Evolutionary conservation across 768 basidiomycete genomes (phyloP), one percentile per base, ranked within the genome.

Genomic region (Brasilioporus rufonigricans): DNA sequence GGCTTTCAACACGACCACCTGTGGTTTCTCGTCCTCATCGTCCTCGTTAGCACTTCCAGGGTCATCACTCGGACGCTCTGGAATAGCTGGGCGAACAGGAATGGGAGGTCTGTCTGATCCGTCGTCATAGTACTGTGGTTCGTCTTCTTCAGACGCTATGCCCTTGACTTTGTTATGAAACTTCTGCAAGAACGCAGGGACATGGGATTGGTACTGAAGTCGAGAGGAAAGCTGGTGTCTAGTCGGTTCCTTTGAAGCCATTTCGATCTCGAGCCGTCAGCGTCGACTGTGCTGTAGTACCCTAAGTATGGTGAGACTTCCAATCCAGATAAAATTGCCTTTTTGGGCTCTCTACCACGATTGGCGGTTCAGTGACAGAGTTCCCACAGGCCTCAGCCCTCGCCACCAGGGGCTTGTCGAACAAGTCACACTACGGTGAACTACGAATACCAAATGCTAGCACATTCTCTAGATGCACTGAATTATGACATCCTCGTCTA

Each of bases 1-100:
- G 60, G 87, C 82, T 65, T 82, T 91, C 60, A 97, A 68, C 10
- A 96, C 93, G 4, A 97, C 91, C 9, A 97, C 84, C 65, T 91
- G 90, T 3, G 93, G 93, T 60, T 80, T 85, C 70, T 95, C 93
- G 62, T 93, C 93, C 0, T 68, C 81, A 5, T 76, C 75, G 54
- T 85, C 85, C 53, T 91, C 89, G 48, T 85, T 84, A 13, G 81
- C 88, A 60, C 87, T 89, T 47, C 88, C 87, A 9, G 81, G 84
- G 52, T 89, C 82, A 44, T 82, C 80, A 13, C 76, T 79, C 0
- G 86, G 87, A 32, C 87, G 77, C 64, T 83, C 75, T 11, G 88
- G 87, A 27, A 89, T 87, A 13, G 85, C 70, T 39, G 88, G 87
- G n/a, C 87, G 80, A 55, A 77, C 72, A 13, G 88, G 88, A 31